phyloP scores from a whole-genome alignment of 495 filamentous ascomycete species.

The Baudoinia panamericana region DNA sequence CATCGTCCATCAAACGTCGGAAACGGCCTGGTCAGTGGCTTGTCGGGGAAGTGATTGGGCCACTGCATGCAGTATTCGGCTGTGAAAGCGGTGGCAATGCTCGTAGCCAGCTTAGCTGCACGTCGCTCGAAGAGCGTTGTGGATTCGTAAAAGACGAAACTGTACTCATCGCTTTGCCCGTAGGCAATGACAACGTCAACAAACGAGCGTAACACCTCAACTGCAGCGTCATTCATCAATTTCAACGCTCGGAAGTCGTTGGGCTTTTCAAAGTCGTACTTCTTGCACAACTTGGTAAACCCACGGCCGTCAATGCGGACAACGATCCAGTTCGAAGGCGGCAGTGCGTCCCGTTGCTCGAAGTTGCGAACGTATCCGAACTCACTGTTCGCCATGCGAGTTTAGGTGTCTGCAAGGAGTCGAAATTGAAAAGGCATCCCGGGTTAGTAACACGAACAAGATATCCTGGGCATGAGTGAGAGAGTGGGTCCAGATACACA shows the following conservation, averaged over 20 bases:
- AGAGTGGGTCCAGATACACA: no score
- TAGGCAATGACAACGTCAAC: constrained; percentile 80
- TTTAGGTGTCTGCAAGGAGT: no score
- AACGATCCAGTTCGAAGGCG: constrained; percentile 88
- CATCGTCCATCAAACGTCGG: constrained; percentile 88
- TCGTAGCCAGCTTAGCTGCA: constrained; percentile 75
- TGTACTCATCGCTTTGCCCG: constrained; percentile 85
- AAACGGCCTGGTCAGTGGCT: constrained; percentile 54
- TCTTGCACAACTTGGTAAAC: constrained; percentile 67
- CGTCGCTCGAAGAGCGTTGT: constrained; percentile 77
- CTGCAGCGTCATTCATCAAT: constrained; percentile 88
- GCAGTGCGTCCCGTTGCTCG: constrained; percentile 64
- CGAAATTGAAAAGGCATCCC: no score
- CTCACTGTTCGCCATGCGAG: constrained; percentile 36
- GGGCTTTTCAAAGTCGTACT: constrained; percentile 77
- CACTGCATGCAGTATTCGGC: constrained; percentile 76
- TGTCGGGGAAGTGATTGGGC: constrained; percentile 58
- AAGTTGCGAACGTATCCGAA: constrained; percentile 89
- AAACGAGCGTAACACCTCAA: constrained; percentile 67
- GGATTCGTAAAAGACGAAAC: constrained; percentile 77
- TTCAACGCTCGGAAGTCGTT: constrained; percentile 79
- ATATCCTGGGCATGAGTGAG: no score
- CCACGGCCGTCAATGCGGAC: constrained; percentile 84
- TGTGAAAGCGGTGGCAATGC: constrained; percentile 86
- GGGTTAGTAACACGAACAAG: no score